Conservation (phyloP, 352 stramenopile genomes). For the Pythium dissimile region DNA sequence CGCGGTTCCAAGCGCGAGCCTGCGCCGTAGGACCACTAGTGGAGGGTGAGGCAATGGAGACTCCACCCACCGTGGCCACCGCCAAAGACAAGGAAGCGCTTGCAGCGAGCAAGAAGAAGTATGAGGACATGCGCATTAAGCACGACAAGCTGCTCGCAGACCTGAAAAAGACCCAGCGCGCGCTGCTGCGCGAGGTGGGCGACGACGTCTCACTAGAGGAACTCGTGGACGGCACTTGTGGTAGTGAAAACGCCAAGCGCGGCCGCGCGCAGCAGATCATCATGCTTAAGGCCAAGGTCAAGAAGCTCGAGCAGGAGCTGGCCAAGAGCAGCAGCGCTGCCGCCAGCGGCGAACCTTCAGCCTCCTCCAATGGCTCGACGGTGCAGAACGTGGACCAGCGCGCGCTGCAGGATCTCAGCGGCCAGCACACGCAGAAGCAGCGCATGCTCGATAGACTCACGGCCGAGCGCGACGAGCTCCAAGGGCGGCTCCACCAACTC, state of each 20-base stretch:
- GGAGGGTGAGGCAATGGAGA: too few relatives aligned
- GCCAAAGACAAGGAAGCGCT: conserved; percentile 13
- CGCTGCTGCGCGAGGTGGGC: conserved; percentile 58
- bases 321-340: neutral
- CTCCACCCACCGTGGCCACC: too few relatives aligned
- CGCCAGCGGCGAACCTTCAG: too few relatives aligned
- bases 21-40: conserved; percentile 28
- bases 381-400: conserved; percentile 49
- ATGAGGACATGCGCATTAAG: conserved; percentile 62
- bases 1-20: conserved; percentile 45
- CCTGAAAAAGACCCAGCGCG: conserved; percentile 72
- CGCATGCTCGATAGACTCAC: conserved; percentile 59
- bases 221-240: conserved; percentile 31
- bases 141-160: conserved; percentile 48
- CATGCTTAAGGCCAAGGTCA: conserved; percentile 80
- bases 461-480: conserved; percentile 50
- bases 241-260: conserved; percentile 29
- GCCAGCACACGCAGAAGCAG: conserved; percentile 56
- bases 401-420: conserved; percentile 55
- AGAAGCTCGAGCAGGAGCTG: conserved; percentile 59
- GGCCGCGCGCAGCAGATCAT: conserved; percentile 82
- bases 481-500: conserved; percentile 50
- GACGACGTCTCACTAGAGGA: conserved; percentile 54
- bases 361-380: too few relatives aligned
- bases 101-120: conserved; percentile 37